phyloP scores from a whole-genome alignment of 495 filamentous ascomycete species.

The Lasiosphaeriaceae sp. region DNA sequence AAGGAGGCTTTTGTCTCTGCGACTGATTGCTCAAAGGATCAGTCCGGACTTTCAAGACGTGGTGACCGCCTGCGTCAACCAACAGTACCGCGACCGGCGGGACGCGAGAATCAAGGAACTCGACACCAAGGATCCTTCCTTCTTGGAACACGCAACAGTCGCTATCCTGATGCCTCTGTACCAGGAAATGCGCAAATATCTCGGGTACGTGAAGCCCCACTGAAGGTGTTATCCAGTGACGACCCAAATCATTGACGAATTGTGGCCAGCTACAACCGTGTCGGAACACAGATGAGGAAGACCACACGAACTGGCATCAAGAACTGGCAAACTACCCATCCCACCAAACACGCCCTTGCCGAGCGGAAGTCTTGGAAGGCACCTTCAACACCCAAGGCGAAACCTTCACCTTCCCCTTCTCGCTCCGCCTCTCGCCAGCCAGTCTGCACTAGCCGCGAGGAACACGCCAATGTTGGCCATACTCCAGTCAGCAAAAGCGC shows the following conservation, averaged over 20 bases:
- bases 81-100: conserved; percentile 9
- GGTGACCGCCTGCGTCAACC: conserved; percentile 12
- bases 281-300: no score
- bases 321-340: no score
- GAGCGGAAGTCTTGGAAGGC: no score
- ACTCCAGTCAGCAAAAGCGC: no score
- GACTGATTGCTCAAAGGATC: conserved; percentile 2
- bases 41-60: conserved; percentile 5
- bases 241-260: background rate
- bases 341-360: no score
- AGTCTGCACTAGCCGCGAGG: no score
- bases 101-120: conserved; percentile 7
- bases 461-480: no score
- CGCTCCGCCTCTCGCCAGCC: no score
- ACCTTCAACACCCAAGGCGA: no score
- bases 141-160: background rate
- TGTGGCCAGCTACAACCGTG: background rate
- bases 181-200: conserved; percentile 1
- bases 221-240: background rate
- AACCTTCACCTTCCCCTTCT: no score
- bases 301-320: no score
- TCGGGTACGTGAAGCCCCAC: conserved; percentile 1
- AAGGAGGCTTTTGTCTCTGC: conserved; percentile 4
- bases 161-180: conserved; percentile 10
- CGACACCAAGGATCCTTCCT: background rate